Evolutionary conservation across 2,329 filamentous ascomycete genomes (phyloP), one percentile per base, ranked within the genome.

Genomic region (Xylariaceae sp.): DNA sequence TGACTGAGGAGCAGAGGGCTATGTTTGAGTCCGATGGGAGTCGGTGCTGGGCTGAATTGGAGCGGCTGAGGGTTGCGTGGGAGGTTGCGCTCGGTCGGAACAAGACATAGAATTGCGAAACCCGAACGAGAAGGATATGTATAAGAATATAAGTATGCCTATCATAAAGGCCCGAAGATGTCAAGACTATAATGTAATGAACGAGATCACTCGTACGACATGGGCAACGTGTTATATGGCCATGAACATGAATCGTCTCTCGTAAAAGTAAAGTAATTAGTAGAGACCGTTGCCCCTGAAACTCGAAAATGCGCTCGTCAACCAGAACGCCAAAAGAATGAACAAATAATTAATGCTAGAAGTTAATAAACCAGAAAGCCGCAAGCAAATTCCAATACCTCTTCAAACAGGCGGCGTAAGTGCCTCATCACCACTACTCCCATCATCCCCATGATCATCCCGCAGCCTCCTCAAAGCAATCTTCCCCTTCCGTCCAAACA

Each of bases 21-120:
- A 77, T 82, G 62, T 90, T 92, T 68, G 82, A 88, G 72, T 77
- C 79, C 62, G 68, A 82, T 34, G 88, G 87, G 0, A 79, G 75
- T 6, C 71, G 77, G 66, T 84, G 80, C 64, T 93, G 89, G 89
- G 78, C 71, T 61, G 78, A 84, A 73, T 87, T 94, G 81, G 90
- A 94, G 77, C 78, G 76, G 65, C 72, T 95, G 76, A 80, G 91
- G 66, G 72, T 70, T 30, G 77, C 82, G 67, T 92, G 87, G 91
- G 86, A 84, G 71, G 74, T 65, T n/a, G 73, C 75, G 66, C 71
- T 77, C 13, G 65, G 64, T 2, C 59, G 64, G 55, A 53, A 59
- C 5, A 50, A 50, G 17, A 51, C 53, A 45, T 57, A 42, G 8
- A 15, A 11, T 10, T 13, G 37, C 11, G 13, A 34, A 13, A 3